Percentiles rank a stretch among this genome's conserved stretches.
Evolutionary conservation across 768 basidiomycete species (phyloP).

Genomic region (Naganishia kalamii): DNA sequence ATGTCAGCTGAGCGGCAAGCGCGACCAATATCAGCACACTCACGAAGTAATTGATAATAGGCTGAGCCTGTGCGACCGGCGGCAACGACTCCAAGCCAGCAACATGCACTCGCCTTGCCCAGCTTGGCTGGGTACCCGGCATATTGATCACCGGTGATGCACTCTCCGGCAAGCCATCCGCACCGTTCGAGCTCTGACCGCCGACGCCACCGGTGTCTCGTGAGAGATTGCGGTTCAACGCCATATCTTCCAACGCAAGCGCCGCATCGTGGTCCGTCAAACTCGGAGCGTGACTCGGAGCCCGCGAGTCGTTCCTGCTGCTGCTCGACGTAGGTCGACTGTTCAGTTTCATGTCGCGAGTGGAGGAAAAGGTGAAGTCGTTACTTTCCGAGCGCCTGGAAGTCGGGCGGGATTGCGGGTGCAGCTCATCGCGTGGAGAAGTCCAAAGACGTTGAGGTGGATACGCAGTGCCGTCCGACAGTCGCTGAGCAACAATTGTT

Average conservation of each 20-base stretch:
- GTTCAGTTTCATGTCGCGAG: too few relatives aligned
- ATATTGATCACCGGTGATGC: neutral
- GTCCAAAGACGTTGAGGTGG: too few relatives aligned
- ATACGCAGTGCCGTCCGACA: too few relatives aligned
- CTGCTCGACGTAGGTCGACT: too few relatives aligned
- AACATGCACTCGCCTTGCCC: neutral
- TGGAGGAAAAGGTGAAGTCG: too few relatives aligned
- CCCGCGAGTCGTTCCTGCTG: neutral
- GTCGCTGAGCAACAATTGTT: too few relatives aligned
- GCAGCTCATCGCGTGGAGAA: too few relatives aligned
- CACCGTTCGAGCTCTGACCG: neutral
- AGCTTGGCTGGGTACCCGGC: neutral
- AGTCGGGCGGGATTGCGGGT: too few relatives aligned
- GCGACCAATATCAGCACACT: neutral
- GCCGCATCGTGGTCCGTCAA: slow-evolving; percentile 19
- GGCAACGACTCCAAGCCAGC: slow-evolving; percentile 1
- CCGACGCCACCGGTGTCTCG: neutral
- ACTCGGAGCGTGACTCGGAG: slow-evolving; percentile 15
- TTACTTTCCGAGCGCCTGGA: too few relatives aligned
- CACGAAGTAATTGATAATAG: slow-evolving; percentile 8
- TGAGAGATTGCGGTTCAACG: slow-evolving; percentile 3
- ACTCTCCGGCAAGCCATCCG: neutral
- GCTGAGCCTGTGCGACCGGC: slow-evolving; percentile 10
- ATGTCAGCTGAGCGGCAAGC: neutral
- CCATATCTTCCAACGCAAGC: slow-evolving; percentile 18